Conservation (phyloP, 768 basidiomycete species). For the Thelephora aurantiotincta region DNA sequence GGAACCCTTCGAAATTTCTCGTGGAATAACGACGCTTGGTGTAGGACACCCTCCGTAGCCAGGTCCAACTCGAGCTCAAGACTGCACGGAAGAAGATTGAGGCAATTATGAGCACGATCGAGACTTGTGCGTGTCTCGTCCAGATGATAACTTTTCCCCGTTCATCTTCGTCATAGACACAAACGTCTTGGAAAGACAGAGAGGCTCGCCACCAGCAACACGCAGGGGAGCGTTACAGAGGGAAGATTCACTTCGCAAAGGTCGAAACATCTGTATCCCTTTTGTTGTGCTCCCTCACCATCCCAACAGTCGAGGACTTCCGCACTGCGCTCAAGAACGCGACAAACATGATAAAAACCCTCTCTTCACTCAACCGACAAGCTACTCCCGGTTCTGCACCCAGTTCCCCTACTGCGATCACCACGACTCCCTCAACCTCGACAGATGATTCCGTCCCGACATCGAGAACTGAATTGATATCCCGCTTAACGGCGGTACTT, state of each 20-base stretch:
- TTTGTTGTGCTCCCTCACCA: too few species aligned
- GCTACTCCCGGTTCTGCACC: conserved; percentile 14
- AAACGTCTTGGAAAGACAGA: neutral
- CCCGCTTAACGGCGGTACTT: conserved; percentile 46
- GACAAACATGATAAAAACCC: conserved; percentile 37
- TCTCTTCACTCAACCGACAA: conserved; percentile 31
- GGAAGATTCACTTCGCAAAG: too few species aligned
- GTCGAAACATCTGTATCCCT: too few species aligned
- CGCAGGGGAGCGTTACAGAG: too few species aligned
- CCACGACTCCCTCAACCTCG: conserved; percentile 23
- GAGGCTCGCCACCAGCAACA: neutral
- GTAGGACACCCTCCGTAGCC: conserved; percentile 49
- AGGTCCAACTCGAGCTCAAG: conserved; percentile 68
- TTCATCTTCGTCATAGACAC: neutral
- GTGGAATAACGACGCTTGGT: conserved; percentile 1
- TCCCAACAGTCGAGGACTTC: conserved; percentile 43
- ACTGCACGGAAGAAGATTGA: conserved; percentile 65
- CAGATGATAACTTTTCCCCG: neutral
- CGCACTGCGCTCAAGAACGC: conserved; percentile 59
- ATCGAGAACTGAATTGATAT: conserved; percentile 50
- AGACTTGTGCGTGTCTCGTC: conserved; percentile 26
- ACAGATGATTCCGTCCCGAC: conserved; percentile 27
- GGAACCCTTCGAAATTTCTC: neutral
- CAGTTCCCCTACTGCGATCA: conserved; percentile 18
- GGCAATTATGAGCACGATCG: conserved; percentile 42